phyloP scores from a whole-genome alignment of 371 early-diverging fungal species.

The Mucor piriformis region DNA sequence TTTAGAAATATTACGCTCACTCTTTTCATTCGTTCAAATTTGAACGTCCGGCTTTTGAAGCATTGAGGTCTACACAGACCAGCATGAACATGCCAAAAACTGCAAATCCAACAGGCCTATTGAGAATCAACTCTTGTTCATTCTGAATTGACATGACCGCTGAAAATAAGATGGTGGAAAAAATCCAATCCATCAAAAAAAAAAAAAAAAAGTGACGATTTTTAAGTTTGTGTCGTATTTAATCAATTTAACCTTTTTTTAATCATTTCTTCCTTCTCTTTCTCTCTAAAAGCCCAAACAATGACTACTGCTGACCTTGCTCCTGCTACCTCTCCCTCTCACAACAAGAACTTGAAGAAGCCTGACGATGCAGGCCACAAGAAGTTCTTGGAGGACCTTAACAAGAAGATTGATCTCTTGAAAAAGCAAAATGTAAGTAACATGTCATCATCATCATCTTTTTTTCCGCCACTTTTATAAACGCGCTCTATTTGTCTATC shows the following conservation, averaged over 20 bases:
- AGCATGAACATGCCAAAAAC: too few relatives aligned
- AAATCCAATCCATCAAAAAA: not conserved
- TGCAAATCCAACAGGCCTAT: too few relatives aligned
- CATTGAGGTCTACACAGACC: too few relatives aligned
- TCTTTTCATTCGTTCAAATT: too few relatives aligned
- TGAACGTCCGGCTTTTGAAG: too few relatives aligned
- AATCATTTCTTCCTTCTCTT: conserved; percentile 6
- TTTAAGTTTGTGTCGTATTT: not conserved
- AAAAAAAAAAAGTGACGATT: not conserved
- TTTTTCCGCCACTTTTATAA: not conserved
- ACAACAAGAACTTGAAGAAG: conserved; percentile 46
- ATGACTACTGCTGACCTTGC: not conserved
- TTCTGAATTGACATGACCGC: too few relatives aligned
- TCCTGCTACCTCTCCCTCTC: conserved; percentile 30
- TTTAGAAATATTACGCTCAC: too few relatives aligned
- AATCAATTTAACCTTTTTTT: conserved; percentile 1
- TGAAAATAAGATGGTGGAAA: too few relatives aligned
- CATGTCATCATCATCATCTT: not conserved
- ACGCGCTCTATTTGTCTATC: not conserved
- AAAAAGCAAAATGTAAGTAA: conserved; percentile 58
- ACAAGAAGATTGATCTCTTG: conserved; percentile 57
- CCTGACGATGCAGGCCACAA: conserved; percentile 54
- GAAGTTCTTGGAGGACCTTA: conserved; percentile 53
- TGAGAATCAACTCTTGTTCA: too few relatives aligned
- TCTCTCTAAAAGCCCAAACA: not conserved